phyloP scores from a whole-genome alignment of 2,329 filamentous ascomycete genomes.

The Apiospora hydei region DNA sequence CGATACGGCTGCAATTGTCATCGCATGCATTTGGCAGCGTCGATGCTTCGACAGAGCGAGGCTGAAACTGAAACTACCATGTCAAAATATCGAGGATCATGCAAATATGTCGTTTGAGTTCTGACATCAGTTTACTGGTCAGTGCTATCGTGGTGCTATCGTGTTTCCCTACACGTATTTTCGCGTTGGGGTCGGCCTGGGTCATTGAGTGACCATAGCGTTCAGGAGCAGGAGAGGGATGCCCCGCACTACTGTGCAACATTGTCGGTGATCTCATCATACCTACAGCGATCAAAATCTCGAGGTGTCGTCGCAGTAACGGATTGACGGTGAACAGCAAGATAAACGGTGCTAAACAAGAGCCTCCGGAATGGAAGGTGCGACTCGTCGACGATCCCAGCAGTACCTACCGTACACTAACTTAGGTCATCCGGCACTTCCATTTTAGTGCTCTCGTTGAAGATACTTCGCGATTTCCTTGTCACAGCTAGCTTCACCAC shows the following conservation, averaged over 20 bases:
- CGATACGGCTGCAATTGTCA: background rate
- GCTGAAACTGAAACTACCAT: background rate
- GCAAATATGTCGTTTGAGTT: background rate
- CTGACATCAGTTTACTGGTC: background rate
- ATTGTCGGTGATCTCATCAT: background rate
- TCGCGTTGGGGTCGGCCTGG: background rate
- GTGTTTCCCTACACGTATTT: background rate
- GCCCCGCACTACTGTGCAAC: background rate
- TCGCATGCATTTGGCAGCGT: background rate
- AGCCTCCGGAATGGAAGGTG: background rate
- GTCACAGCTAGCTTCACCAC: background rate
- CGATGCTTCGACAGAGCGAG: background rate
- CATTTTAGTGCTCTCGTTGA: background rate
- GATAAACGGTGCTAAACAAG: background rate
- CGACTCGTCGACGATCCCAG: background rate
- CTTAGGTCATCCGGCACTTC: background rate
- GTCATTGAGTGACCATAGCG: background rate
- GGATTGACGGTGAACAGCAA: background rate
- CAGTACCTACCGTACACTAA: background rate
- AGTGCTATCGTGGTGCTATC: too few species aligned
- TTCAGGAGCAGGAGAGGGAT: background rate
- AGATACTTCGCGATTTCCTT: too few species aligned
- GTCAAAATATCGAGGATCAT: background rate
- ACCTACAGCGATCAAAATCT: too few species aligned
- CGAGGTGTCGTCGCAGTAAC: background rate